Evolutionary conservation across 2,329 filamentous ascomycete species (phyloP).

Genomic region (Zymoseptoria brevis): DNA sequence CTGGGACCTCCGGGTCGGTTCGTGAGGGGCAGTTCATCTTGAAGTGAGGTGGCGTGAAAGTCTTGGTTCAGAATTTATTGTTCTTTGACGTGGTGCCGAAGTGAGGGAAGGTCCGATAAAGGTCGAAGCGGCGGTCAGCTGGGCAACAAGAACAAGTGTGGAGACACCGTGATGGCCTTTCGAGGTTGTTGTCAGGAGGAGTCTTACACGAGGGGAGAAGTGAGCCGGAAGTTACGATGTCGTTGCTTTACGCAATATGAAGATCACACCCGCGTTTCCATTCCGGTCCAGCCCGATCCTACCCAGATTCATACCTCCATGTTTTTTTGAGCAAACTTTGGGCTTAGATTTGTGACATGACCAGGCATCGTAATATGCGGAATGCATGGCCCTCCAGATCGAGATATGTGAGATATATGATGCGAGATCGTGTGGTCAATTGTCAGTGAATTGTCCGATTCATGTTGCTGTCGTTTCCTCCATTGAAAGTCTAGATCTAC

Average conservation of each 20-base stretch:
- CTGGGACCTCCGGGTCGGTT: conserved; percentile 46
- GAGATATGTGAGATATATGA: too few species aligned
- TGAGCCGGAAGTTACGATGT: neutral
- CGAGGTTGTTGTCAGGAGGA: neutral
- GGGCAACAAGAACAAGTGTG: neutral
- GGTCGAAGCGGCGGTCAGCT: neutral
- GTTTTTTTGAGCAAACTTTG: neutral
- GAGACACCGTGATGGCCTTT: neutral
- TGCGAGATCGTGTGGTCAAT: too few species aligned
- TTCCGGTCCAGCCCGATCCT: neutral
- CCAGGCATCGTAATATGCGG: too few species aligned
- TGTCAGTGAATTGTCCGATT: too few species aligned
- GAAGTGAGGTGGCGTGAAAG: neutral
- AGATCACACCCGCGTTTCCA: neutral
- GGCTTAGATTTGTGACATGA: neutral
- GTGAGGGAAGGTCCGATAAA: neutral
- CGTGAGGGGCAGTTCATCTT: conserved; percentile 60
- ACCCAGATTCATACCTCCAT: neutral
- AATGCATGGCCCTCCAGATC: too few species aligned
- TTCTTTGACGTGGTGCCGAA: neutral
- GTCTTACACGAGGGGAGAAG: neutral
- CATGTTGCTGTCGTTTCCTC: too few species aligned
- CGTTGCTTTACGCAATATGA: neutral
- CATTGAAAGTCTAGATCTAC: too few species aligned
- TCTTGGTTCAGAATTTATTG: neutral